These are phyloP conservation scores for Akebia trifoliata DNA, from an alignment of 164 flowering plant genomes.

Conservation along the genomic window DNA sequence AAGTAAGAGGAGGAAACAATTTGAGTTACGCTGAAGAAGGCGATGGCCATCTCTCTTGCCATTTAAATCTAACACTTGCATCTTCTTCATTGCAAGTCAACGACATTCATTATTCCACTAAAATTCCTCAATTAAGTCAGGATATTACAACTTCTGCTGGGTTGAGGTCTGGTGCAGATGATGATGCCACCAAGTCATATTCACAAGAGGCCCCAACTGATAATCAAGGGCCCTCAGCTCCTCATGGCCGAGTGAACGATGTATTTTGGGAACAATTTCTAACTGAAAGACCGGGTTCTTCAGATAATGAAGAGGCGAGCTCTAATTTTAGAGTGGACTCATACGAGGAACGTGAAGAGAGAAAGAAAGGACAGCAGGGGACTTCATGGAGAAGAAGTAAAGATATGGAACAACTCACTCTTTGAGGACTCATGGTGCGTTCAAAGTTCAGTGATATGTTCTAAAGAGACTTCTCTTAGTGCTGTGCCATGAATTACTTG, in stretches of 20 bases:
- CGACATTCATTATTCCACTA: slow-evolving; percentile 20
- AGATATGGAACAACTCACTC: slow-evolving; percentile 54
- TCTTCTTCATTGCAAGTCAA: slow-evolving; percentile 55
- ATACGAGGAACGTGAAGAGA: slow-evolving; percentile 54
- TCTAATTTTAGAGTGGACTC: slow-evolving; percentile 40
- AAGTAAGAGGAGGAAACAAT: slow-evolving; percentile 28
- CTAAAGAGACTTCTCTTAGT: not conserved
- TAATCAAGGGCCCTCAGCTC: slow-evolving; percentile 34
- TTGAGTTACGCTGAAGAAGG: slow-evolving; percentile 41
- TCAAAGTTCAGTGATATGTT: not conserved
- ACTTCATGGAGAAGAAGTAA: slow-evolving; percentile 35
- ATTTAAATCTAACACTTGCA: slow-evolving; percentile 70
- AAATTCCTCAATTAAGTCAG: slow-evolving; percentile 21
- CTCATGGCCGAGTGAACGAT: slow-evolving; percentile 68
- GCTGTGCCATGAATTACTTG: not conserved
- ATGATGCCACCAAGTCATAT: slow-evolving; percentile 26
- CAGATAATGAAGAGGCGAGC: slow-evolving; percentile 85
- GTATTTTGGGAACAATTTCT: slow-evolving; percentile 93
- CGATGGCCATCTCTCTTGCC: slow-evolving; percentile 65
- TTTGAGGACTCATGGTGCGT: slow-evolving; percentile 26
- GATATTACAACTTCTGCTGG: slow-evolving; percentile 33
- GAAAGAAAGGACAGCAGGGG: slow-evolving; percentile 36
- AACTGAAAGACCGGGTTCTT: slow-evolving; percentile 86
- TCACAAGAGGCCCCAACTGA: slow-evolving; percentile 30
- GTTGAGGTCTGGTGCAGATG: slow-evolving; percentile 24